Percentiles rank a stretch among this genome's conserved stretches.
These are phyloP conservation scores for Sphagnum magellanicum DNA, from an alignment of 228 moss, liverwort and hornwort species.

Conservation along the genomic window DNA sequence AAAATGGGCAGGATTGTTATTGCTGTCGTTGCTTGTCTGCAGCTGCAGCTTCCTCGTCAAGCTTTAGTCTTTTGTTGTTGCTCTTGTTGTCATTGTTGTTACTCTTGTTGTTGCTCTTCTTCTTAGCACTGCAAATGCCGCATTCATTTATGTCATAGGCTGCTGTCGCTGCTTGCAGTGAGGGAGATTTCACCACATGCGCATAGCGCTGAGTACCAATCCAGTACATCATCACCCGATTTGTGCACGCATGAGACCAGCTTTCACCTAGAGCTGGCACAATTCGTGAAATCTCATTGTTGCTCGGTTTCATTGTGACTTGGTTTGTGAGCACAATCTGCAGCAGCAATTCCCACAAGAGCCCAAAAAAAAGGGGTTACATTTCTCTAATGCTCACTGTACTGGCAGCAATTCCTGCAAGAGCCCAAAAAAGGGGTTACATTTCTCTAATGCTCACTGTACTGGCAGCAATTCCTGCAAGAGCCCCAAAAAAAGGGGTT, in stretches of 20 bases:
- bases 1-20: too few relatives aligned
- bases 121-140: slow-evolving; percentile 50
- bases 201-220: slow-evolving; percentile 73
- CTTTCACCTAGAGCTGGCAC: slow-evolving; percentile 87
- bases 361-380: too few relatives aligned
- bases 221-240: slow-evolving; percentile 83
- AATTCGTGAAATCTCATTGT: slow-evolving; percentile 68
- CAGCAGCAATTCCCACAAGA: not conserved
- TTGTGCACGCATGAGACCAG: slow-evolving; percentile 92
- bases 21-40: too few relatives aligned
- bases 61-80: too few relatives aligned
- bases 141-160: slow-evolving; percentile 48
- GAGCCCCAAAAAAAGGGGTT: not conserved
- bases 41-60: too few relatives aligned
- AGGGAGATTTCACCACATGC: slow-evolving; percentile 77
- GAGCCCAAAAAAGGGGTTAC: not conserved
- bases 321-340: slow-evolving; percentile 93
- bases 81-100: too few relatives aligned
- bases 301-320: slow-evolving; percentile 63
- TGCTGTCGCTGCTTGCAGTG: slow-evolving; percentile 59
- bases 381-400: not conserved
- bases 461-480: not conserved
- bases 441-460: not conserved
- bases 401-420: not conserved
- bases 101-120: too few relatives aligned